Base-by-base conservation (phyloP, 2,329 filamentous ascomycete species). In the Triangularia setosa region DNA sequence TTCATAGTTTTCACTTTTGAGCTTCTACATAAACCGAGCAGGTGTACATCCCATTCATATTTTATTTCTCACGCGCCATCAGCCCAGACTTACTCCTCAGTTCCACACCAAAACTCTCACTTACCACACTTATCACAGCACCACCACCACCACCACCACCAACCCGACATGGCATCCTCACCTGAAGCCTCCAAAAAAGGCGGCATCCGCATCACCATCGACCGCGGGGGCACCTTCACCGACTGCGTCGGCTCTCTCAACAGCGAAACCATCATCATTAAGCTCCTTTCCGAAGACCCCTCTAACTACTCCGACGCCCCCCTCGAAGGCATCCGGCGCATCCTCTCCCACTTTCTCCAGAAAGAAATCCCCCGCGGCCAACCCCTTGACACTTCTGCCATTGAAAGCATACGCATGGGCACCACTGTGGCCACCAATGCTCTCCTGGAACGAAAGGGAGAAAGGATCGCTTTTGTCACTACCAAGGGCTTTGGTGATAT, bases 361-460 rank as follows among this genome's bases (percentile, higher is more conserved):
- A 83, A 84, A 64, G 88, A 94, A 4, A 93, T 96, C 54, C 91
- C 91, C 3, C 87, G 93, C 57, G 92, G 92, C 25, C 82, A 93
- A 74, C 81, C 90, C 0, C 80, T 97, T 8, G 92, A 97, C 75
- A 97, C 93, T 0, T 86, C 87, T 18, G 79, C 88, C 72, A 96
- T 97, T 70, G 91, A 95, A 70, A 93, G 90, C 62, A 97, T 97
- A 74, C 89, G 93, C 57, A 97, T 97, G 93, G 93, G 93, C 54
- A 97, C 93, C 1, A 97, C 93, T 0, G 93, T 97, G 12, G 93
- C 93, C 9, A 97, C 93, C 0, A 97, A 97, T 75, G 93, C 93
- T 0, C 78, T 97, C 63, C 82, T 97, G 1, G 93, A 97, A 77
- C 83, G 93, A 64, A 97, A 97, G 76, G 93, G 93, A 57, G 93